These are phyloP conservation scores for Echria macrotheca DNA, from an alignment of 495 filamentous ascomycete genomes.

Conservation along the genomic window DNA sequence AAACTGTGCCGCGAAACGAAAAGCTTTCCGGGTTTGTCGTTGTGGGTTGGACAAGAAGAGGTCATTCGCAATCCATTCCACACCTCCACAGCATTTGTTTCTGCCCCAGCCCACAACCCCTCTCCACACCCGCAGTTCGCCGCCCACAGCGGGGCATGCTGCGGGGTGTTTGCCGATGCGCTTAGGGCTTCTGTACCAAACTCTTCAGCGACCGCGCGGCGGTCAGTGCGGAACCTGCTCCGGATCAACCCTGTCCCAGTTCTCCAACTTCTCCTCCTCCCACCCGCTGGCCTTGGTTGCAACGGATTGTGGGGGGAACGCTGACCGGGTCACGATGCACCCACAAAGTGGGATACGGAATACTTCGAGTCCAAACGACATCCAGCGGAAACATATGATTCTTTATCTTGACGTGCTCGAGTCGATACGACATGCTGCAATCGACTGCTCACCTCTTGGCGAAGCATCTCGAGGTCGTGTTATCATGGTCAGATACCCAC, in stretches of 20 bases:
- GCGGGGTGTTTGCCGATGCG: neutral
- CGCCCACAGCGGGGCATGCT: neutral
- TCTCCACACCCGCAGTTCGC: neutral
- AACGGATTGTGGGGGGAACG: neutral
- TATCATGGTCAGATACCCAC: no score
- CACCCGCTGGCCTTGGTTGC: neutral
- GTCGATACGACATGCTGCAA: no score
- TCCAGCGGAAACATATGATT: no score
- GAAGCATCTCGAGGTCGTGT: no score
- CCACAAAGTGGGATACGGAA: neutral
- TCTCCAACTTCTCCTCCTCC: neutral
- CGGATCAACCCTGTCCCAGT: neutral
- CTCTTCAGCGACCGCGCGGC: neutral
- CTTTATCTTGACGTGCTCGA: no score
- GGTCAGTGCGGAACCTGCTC: neutral
- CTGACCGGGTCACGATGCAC: neutral
- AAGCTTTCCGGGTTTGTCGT: neutral
- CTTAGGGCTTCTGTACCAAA: neutral
- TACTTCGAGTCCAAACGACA: no score
- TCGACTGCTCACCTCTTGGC: no score
- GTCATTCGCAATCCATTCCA: neutral
- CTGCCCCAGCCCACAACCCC: neutral
- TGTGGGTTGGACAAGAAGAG: no score
- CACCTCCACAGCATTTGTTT: no score
- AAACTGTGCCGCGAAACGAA: neutral